Conservation (phyloP, 768 basidiomycete species). For the Tubosaeta sp. region DNA sequence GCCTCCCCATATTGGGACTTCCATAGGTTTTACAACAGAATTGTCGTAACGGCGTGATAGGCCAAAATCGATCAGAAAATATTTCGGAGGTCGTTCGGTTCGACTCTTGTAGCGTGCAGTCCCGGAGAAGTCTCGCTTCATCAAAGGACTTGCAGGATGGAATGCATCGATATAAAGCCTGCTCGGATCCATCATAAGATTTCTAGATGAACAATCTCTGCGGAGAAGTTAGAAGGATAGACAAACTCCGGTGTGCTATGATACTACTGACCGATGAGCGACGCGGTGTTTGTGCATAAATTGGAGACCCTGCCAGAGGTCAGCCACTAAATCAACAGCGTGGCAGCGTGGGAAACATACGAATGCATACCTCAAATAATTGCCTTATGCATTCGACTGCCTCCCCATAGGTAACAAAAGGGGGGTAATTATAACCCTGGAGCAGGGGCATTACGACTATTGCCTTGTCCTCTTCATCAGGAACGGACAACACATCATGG, state of each 20-base stretch:
- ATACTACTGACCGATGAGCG: constrained; percentile 8
- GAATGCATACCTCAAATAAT: constrained; percentile 24
- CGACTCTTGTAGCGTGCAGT: constrained; percentile 15
- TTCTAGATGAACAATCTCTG: constrained; percentile 28
- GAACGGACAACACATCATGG: constrained; percentile 19
- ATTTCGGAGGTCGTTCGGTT: constrained; percentile 17
- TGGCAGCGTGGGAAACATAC: background rate
- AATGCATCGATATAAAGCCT: constrained; percentile 25
- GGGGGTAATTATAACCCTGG: constrained; percentile 17
- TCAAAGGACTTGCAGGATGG: constrained; percentile 18
- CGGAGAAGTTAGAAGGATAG: background rate
- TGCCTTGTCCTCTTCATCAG: background rate
- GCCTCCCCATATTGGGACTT: constrained; percentile 32
- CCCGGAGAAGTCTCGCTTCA: constrained; percentile 20
- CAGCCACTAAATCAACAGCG: no score
- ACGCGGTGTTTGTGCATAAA: constrained; percentile 25
- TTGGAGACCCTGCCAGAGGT: constrained; percentile 14
- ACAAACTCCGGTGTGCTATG: background rate
- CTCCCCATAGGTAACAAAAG: constrained; percentile 21
- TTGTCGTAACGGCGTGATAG: constrained; percentile 26
- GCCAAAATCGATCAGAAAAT: constrained; percentile 27
- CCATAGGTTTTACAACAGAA: constrained; percentile 21
- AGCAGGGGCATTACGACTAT: constrained; percentile 37
- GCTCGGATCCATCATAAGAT: constrained; percentile 33
- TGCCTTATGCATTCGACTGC: constrained; percentile 28